Conservation (phyloP, 2,329 filamentous ascomycete genomes). For the Verticillium albo-atrum region DNA sequence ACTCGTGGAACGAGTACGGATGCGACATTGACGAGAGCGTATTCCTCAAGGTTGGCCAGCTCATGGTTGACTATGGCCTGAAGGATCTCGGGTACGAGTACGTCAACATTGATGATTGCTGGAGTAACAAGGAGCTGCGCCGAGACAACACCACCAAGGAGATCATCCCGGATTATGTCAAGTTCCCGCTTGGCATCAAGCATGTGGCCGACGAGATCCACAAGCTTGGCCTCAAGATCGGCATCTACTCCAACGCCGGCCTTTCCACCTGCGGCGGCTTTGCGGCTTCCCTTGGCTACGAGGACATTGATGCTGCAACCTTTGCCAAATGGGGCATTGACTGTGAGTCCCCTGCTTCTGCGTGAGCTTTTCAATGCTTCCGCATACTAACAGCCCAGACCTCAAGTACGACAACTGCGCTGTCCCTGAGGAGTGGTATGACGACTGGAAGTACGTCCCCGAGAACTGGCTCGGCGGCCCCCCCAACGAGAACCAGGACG, state of each 20-base stretch:
- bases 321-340: constrained; percentile 57
- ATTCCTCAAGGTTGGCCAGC: constrained; percentile 42
- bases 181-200: constrained; percentile 56
- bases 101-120: constrained; percentile 61
- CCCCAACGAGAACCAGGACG: constrained; percentile 17
- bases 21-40: constrained; percentile 46
- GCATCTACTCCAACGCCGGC: constrained; percentile 56
- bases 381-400: constrained; percentile 27
- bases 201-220: constrained; percentile 51
- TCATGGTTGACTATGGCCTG: constrained; percentile 43
- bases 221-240: constrained; percentile 52
- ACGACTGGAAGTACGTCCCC: constrained; percentile 24
- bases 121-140: constrained; percentile 35
- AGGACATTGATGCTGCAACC: constrained; percentile 51
- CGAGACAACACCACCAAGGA: constrained; percentile 36
- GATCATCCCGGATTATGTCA: constrained; percentile 40
- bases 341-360: too few species aligned
- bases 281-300: constrained; percentile 51
- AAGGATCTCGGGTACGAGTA: constrained; percentile 52
- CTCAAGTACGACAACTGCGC: constrained; percentile 56
- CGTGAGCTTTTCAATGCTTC: too few species aligned
- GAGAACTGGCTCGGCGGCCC: constrained; percentile 22
- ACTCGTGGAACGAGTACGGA: constrained; percentile 48
- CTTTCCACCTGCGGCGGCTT: constrained; percentile 49
- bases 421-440: constrained; percentile 29